These are phyloP conservation scores for Tetracladium marchalianum DNA, from an alignment of 495 filamentous ascomycete genomes.

Conservation along the genomic window DNA sequence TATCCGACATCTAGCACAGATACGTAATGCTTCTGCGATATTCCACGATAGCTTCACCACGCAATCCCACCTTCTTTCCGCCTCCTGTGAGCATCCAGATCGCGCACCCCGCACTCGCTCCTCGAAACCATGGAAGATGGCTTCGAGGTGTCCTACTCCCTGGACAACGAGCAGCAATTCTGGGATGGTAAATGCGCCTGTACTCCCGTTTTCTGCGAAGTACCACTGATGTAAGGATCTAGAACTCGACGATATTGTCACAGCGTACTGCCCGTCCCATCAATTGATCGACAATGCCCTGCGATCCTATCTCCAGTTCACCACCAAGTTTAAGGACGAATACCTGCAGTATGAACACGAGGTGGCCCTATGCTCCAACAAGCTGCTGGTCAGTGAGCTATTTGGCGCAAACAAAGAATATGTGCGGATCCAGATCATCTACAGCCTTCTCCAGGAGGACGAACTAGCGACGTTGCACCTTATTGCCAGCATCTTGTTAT, in stretches of 20 bases:
- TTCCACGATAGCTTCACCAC: too few relatives aligned
- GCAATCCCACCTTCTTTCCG: too few relatives aligned
- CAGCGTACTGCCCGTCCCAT: conserved; percentile 59
- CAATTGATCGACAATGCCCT: conserved; percentile 79
- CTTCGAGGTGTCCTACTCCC: conserved; percentile 52
- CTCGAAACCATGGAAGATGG: conserved; percentile 36
- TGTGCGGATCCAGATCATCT: conserved; percentile 86
- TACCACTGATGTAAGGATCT: conserved; percentile 8
- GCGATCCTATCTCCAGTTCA: conserved; percentile 72
- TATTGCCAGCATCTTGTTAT: conserved; percentile 79
- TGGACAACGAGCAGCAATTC: conserved; percentile 85
- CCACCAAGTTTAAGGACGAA: conserved; percentile 69
- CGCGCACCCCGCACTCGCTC: neutral
- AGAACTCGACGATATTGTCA: conserved; percentile 80
- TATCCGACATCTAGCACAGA: too few relatives aligned
- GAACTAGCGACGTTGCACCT: conserved; percentile 66
- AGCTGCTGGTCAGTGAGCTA: conserved; percentile 63
- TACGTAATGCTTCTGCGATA: too few relatives aligned
- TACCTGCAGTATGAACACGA: conserved; percentile 80
- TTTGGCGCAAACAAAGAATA: conserved; percentile 71
- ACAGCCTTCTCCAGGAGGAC: conserved; percentile 87
- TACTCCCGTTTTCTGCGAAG: conserved; percentile 6
- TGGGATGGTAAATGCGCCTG: conserved; percentile 63
- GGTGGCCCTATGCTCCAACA: conserved; percentile 73
- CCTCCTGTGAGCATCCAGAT: too few relatives aligned